Conservation (phyloP, 129 eudicot species). For the Flaveria bidentis region DNA sequence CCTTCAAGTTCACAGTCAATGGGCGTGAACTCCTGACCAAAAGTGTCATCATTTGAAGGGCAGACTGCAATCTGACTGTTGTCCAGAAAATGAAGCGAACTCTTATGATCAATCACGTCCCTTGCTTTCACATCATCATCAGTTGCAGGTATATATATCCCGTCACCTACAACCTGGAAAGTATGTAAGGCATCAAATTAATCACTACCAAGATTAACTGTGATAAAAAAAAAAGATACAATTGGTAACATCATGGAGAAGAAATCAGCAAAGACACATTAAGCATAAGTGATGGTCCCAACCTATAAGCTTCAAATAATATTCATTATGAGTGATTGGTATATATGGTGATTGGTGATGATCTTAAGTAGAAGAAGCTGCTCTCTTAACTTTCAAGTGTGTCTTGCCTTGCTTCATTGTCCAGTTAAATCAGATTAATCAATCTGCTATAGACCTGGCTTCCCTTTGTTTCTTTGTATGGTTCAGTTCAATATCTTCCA, state of each 20-base stretch:
- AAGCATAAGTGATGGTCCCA: not conserved
- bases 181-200: constrained; percentile 21
- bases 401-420: not conserved
- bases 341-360: not conserved
- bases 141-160: constrained; percentile 87
- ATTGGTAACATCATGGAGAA: not conserved
- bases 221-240: constrained; percentile 24
- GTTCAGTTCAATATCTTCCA: not conserved
- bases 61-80: constrained; percentile 38
- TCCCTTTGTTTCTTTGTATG: not conserved
- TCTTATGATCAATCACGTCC: constrained; percentile 65
- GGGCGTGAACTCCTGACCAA: constrained; percentile 26
- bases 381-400: not conserved
- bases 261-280: constrained; percentile 9
- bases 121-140: constrained; percentile 85
- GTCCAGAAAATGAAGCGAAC: constrained; percentile 40
- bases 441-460: not conserved
- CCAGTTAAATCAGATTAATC: not conserved
- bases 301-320: not conserved
- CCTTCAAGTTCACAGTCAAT: constrained; percentile 34
- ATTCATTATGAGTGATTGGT: not conserved
- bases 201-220: constrained; percentile 3
- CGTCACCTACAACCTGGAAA: constrained; percentile 83
- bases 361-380: not conserved
- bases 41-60: constrained; percentile 26